Evolutionary conservation across 129 eudicot genomes (phyloP).

Genomic region (Apium graveolens): DNA sequence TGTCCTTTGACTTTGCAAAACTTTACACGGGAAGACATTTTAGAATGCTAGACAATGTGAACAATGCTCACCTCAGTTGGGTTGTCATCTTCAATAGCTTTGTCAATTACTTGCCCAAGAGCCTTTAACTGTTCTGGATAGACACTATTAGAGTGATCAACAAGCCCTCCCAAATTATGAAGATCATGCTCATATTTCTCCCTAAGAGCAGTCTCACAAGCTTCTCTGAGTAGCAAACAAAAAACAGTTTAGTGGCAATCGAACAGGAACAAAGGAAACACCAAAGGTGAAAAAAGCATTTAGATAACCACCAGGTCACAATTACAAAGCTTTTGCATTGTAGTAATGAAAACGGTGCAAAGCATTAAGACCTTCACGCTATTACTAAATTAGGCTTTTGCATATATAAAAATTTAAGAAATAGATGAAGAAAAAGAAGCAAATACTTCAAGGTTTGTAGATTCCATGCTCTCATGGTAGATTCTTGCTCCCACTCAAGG

Average conservation of each 20-base stretch:
- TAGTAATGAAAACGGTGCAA: neutral
- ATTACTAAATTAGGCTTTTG: neutral
- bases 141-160: constrained; percentile 31
- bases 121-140: constrained; percentile 41
- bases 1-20: neutral
- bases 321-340: neutral
- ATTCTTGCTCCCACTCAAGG: constrained; percentile 70
- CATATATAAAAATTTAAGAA: neutral
- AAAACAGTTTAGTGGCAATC: neutral
- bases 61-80: constrained; percentile 59
- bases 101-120: constrained; percentile 38
- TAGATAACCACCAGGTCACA: neutral
- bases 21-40: neutral
- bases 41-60: neutral
- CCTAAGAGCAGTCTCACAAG: constrained; percentile 68
- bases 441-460: constrained; percentile 69
- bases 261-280: neutral
- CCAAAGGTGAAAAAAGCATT: neutral
- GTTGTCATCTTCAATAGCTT: constrained; percentile 61
- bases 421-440: neutral
- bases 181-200: constrained; percentile 43
- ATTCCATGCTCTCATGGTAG: constrained; percentile 65
- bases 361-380: neutral
- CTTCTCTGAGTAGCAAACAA: constrained; percentile 43
- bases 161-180: constrained; percentile 48